Evolutionary conservation across 306 rosid species (phyloP).

Genomic region (Geum urbanum): DNA sequence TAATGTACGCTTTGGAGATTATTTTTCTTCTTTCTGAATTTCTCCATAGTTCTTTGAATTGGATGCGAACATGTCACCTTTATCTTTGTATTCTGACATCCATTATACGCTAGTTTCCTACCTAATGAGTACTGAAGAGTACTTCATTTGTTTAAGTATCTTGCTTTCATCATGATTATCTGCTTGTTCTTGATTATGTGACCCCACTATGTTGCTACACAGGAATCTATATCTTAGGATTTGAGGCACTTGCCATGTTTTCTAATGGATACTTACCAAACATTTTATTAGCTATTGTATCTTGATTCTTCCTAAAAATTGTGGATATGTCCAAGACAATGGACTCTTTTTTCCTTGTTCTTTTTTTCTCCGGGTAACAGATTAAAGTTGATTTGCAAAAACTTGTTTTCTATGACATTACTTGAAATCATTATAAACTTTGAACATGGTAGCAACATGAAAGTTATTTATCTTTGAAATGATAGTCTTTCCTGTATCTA

Average conservation of each 20-base stretch:
- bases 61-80: not conserved
- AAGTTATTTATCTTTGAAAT: no score
- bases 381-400: not conserved
- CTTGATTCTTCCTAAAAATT: no score
- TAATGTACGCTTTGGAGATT: conserved; percentile 56
- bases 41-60: not conserved
- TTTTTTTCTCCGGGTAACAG: not conserved
- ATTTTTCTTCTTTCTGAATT: not conserved
- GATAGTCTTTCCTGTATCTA: not conserved
- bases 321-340: not conserved
- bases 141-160: not conserved
- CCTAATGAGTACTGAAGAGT: no score
- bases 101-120: no score
- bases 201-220: not conserved
- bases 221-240: not conserved
- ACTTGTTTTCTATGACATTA: no score
- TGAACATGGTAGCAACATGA: no score
- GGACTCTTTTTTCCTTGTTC: not conserved
- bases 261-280: not conserved
- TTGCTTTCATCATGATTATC: not conserved
- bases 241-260: not conserved
- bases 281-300: not conserved
- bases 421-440: not conserved
- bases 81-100: not conserved
- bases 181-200: conserved; percentile 4